Evolutionary conservation across 306 rosid genomes (phyloP), one percentile per base, ranked within the genome.

Genomic region (Canavalia gladiata): DNA sequence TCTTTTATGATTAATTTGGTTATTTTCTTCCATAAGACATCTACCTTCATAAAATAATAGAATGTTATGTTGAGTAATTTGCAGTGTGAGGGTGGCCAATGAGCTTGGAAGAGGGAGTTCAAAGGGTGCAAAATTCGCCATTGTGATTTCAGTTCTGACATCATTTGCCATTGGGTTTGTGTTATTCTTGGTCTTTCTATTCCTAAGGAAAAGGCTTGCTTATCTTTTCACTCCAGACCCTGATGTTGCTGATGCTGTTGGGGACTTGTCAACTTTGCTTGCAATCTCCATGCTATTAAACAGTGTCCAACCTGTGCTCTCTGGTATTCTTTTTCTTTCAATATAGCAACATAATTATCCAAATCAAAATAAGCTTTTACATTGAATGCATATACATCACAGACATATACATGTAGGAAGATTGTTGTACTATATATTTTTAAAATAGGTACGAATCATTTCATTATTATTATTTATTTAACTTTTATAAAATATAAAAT

Each of bases 61-160:
- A 18, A 18, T 18, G 25, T 18, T 18, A 18, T 18, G 3, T 56
- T 18, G 54, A 4, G 1, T 34, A 70, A 72, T 46, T 30, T 82
- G 72, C 46, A 86, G 89, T 65, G 91, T 88, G 2, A 78, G 87
- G 1, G 91, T 88, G 29, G 33, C 89, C 2, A 88, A 86, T 57
- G 89, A 88, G 72, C 84, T 88, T 2, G 91, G 91, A 41, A 71
- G 84, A 70, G 89, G 91, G 71, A 83, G 81, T 58, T 33, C 89
- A 72, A 83, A 6, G 64, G 87, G 45, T 5, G 89, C 89, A 28
- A 88, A 86, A 80, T 86, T 83, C 62, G 28, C 89, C 6, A 31
- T 86, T 8, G 8, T 50, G 28, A 18, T 83, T 10, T 28, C 81
- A 60, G 84, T 78, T 55, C 9, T 58, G 4, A 83, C 79, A 34